Evolutionary conservation across 1,139 yeast species (phyloP).

Genomic region (Yamadazyma friedrichii): DNA sequence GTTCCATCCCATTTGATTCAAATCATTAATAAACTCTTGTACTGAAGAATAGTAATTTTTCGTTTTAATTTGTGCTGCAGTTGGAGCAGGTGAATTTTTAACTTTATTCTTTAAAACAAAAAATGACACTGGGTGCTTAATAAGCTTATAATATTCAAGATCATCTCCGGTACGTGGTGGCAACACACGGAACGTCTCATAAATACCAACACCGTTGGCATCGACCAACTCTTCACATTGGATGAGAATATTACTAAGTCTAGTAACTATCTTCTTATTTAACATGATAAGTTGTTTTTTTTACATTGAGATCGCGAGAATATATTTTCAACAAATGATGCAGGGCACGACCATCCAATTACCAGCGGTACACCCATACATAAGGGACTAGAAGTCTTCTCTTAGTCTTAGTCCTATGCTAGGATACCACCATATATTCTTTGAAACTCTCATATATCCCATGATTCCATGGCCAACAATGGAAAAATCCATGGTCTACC

Average conservation of each 20-base stretch:
- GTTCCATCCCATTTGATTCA: constrained; percentile 86
- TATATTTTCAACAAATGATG: neutral
- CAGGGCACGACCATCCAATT: too few relatives aligned
- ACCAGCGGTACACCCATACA: neutral
- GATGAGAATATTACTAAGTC: constrained; percentile 39
- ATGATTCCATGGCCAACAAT: too few relatives aligned
- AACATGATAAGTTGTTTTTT: constrained; percentile 11
- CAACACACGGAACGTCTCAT: constrained; percentile 50
- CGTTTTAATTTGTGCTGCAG: too few relatives aligned
- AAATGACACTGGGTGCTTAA: constrained; percentile 42
- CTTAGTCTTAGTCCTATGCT: neutral
- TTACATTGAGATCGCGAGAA: constrained; percentile 5
- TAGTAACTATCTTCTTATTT: constrained; percentile 39
- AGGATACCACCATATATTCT: too few relatives aligned
- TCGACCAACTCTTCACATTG: constrained; percentile 47
- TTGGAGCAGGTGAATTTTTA: constrained; percentile 31
- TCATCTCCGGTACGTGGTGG: constrained; percentile 49
- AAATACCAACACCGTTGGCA: constrained; percentile 38
- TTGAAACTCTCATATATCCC: too few relatives aligned
- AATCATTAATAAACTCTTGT: constrained; percentile 69
- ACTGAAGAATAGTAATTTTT: constrained; percentile 46
- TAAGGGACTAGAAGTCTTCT: neutral
- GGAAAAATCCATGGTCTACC: too few relatives aligned
- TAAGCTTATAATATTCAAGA: constrained; percentile 42
- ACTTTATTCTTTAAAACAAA: constrained; percentile 43